A percentile compares a stretch with the other conserved stretches of the same genome.
phyloP scores from a whole-genome alignment of 129 eudicot genomes.

The Flaveria brownii region DNA sequence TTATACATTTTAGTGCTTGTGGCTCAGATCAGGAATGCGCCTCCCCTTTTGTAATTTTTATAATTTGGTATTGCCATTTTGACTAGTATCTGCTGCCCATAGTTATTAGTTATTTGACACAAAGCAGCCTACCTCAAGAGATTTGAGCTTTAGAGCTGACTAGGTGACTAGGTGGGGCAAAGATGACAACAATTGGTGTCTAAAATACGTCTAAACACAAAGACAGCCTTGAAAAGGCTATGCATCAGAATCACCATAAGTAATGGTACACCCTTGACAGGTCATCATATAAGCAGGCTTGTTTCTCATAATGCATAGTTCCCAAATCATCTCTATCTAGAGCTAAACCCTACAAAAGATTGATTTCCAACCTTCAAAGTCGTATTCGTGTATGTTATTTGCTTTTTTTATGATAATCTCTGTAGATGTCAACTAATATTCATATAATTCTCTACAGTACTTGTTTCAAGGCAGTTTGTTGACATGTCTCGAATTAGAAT shows the following conservation, averaged over 20 bases:
- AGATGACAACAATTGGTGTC: not conserved
- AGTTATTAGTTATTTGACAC: not conserved
- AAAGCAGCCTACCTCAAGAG: not conserved
- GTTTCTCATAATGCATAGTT: not conserved
- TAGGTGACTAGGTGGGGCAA: not conserved
- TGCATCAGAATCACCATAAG: not conserved
- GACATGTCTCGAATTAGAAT: conserved; percentile 95
- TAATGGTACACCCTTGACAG: not conserved
- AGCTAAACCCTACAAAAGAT: not conserved
- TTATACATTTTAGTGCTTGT: not conserved
- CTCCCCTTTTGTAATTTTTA: not conserved
- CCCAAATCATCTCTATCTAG: not conserved
- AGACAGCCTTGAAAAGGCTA: not conserved
- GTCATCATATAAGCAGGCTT: not conserved
- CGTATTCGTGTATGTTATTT: not conserved
- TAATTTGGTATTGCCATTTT: not conserved
- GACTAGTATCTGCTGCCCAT: not conserved
- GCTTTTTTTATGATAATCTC: not conserved
- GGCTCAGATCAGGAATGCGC: not conserved
- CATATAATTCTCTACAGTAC: conserved; percentile 55
- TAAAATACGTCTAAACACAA: not conserved
- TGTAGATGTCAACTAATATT: conserved; percentile 9
- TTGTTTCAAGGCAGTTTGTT: conserved; percentile 90
- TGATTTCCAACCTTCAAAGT: not conserved
- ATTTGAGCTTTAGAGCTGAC: not conserved